Evolutionary conservation across 345 rosid genomes (phyloP).

Genomic region (Pistacia atlantica): DNA sequence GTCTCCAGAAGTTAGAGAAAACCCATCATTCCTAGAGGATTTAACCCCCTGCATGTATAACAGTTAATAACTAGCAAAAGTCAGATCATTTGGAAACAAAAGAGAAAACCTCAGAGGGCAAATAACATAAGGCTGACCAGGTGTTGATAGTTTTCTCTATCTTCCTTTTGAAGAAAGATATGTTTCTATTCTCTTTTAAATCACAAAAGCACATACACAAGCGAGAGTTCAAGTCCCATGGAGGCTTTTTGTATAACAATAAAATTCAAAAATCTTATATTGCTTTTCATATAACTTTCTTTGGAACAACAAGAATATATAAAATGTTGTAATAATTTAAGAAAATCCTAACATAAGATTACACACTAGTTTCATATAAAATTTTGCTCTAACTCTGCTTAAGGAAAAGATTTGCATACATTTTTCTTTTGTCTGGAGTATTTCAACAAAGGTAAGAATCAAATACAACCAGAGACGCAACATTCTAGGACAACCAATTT

Average conservation of each 20-base stretch:
- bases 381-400: background rate
- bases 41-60: constrained; percentile 61
- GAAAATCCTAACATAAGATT: background rate
- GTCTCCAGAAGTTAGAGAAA: constrained; percentile 89
- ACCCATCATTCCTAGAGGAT: constrained; percentile 69
- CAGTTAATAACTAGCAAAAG: constrained; percentile 12
- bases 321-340: no score
- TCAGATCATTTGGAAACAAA: constrained; percentile 14
- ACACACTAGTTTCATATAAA: background rate
- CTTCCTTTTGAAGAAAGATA: background rate
- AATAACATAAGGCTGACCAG: background rate
- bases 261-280: no score
- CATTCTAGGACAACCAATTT: background rate
- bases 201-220: background rate
- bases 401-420: background rate
- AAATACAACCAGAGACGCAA: background rate
- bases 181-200: background rate
- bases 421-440: background rate
- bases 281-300: no score
- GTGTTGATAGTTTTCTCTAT: background rate
- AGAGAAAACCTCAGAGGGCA: background rate
- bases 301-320: no score
- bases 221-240: background rate
- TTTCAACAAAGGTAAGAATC: background rate
- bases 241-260: background rate